Evolutionary conservation across 2,329 filamentous ascomycete species (phyloP).

Genomic region (Colletotrichum liaoningense): DNA sequence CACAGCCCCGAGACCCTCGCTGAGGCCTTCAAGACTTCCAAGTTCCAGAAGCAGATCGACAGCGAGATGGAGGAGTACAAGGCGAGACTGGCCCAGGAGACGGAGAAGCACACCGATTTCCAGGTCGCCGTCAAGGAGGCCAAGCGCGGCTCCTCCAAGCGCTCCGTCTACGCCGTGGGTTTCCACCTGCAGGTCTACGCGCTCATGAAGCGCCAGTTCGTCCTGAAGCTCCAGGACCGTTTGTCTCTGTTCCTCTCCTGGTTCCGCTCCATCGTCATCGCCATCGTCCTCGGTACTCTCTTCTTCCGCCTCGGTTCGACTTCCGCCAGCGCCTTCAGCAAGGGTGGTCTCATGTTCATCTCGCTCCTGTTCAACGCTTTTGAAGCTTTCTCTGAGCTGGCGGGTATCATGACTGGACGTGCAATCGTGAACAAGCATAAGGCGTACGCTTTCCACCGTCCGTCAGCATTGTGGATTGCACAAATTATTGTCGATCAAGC

Average conservation of each 20-base stretch:
- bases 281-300: slow-evolving; percentile 82
- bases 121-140: slow-evolving; percentile 79
- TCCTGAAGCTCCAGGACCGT: slow-evolving; percentile 87
- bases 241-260: slow-evolving; percentile 81
- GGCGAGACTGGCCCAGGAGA: slow-evolving; percentile 70
- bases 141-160: slow-evolving; percentile 80
- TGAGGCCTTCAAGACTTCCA: slow-evolving; percentile 76
- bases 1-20: slow-evolving; percentile 74
- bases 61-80: slow-evolving; percentile 79
- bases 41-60: slow-evolving; percentile 65
- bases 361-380: slow-evolving; percentile 89
- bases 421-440: slow-evolving; percentile 87
- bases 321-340: slow-evolving; percentile 79
- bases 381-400: slow-evolving; percentile 83
- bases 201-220: slow-evolving; percentile 84
- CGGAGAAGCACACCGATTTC: slow-evolving; percentile 80
- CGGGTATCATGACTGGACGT: slow-evolving; percentile 79
- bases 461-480: slow-evolving; percentile 84
- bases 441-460: slow-evolving; percentile 84
- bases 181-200: slow-evolving; percentile 88
- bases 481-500: slow-evolving; percentile 84
- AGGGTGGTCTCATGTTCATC: slow-evolving; percentile 85
- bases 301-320: slow-evolving; percentile 77
- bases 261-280: slow-evolving; percentile 75
- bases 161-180: slow-evolving; percentile 84